Percentiles rank a stretch among this genome's conserved stretches.
Evolutionary conservation across 2,329 filamentous ascomycete species (phyloP).

Genomic region (Pseudocercospora vitis): DNA sequence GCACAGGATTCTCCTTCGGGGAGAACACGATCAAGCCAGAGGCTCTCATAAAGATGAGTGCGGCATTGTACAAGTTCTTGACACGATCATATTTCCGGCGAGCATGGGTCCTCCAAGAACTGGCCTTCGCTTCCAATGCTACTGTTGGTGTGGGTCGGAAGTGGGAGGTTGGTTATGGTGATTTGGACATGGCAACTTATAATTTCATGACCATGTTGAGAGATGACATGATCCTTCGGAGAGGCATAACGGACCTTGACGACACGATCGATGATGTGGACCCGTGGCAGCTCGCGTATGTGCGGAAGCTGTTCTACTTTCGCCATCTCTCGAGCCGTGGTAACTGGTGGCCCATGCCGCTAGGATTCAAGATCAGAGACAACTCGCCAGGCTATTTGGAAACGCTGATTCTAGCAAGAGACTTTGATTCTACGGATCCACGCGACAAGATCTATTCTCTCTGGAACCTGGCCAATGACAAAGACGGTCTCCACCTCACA

Average conservation of each 20-base stretch:
- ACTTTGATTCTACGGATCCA: constrained; percentile 15
- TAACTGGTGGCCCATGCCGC: background rate
- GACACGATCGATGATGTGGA: constrained; percentile 3
- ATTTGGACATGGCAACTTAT: constrained; percentile 12
- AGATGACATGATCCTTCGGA: constrained; percentile 5
- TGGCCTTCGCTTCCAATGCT: constrained; percentile 8
- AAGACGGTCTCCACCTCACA: constrained; percentile 10
- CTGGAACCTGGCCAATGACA: constrained; percentile 15
- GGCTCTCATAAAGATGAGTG: background rate
- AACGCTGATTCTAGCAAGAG: constrained; percentile 10
- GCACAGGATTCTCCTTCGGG: constrained; percentile 1
- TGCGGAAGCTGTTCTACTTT: constrained; percentile 18
- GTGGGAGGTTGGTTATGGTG: background rate
- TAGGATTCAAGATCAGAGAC: constrained; percentile 1
- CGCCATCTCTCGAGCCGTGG: constrained; percentile 11
- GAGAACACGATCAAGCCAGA: constrained; percentile 5
- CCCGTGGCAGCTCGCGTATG: constrained; percentile 7
- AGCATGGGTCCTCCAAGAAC: constrained; percentile 10
- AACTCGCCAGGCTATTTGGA: constrained; percentile 7
- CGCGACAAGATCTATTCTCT: constrained; percentile 15
- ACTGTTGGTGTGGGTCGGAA: constrained; percentile 1
- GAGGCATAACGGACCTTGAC: constrained; percentile 9
- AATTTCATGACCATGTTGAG: constrained; percentile 14
- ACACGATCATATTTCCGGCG: constrained; percentile 9
- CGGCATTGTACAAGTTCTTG: constrained; percentile 11